Percentiles rank a stretch among this genome's conserved stretches.
Evolutionary conservation across 2,329 filamentous ascomycete genomes (phyloP).

Genomic region (Fusarium proliferatum): DNA sequence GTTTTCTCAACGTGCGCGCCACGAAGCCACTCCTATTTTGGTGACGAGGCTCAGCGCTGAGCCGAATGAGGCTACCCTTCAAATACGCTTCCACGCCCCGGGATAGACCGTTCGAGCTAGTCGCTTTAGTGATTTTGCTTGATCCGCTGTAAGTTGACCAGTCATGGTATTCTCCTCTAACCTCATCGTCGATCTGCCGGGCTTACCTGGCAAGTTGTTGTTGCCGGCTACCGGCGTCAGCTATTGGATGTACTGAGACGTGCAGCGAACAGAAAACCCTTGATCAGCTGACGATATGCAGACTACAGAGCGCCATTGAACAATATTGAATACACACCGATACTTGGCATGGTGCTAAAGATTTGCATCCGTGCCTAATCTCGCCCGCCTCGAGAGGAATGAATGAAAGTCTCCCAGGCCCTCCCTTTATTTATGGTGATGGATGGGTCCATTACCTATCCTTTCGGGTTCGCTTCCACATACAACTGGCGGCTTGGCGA

Average conservation of each 20-base stretch:
- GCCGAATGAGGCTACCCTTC: constrained; percentile 30
- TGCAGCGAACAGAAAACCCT: background rate
- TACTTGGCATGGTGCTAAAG: constrained; percentile 5
- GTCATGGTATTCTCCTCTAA: constrained; percentile 23
- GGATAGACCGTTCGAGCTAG: constrained; percentile 37
- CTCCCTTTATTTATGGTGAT: constrained; percentile 16
- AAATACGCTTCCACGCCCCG: constrained; percentile 15
- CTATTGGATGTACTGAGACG: constrained; percentile 6
- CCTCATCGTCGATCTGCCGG: constrained; percentile 40
- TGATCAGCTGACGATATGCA: constrained; percentile 18
- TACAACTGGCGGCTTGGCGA: background rate
- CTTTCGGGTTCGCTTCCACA: constrained; percentile 17
- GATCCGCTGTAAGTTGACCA: constrained; percentile 15
- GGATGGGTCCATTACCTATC: constrained; percentile 13
- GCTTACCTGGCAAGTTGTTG: constrained; percentile 5
- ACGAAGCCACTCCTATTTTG: constrained; percentile 28
- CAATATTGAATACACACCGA: constrained; percentile 4
- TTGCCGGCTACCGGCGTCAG: constrained; percentile 14
- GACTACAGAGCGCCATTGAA: constrained; percentile 4
- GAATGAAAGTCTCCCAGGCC: background rate
- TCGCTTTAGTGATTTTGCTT: constrained; percentile 20
- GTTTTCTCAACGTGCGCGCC: constrained; percentile 23
- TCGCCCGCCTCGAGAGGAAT: constrained; percentile 11
- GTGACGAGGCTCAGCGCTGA: constrained; percentile 23
- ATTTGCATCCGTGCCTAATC: constrained; percentile 6